Evolutionary conservation across 2,329 filamentous ascomycete species (phyloP).

Genomic region (Truncatella angustata): DNA sequence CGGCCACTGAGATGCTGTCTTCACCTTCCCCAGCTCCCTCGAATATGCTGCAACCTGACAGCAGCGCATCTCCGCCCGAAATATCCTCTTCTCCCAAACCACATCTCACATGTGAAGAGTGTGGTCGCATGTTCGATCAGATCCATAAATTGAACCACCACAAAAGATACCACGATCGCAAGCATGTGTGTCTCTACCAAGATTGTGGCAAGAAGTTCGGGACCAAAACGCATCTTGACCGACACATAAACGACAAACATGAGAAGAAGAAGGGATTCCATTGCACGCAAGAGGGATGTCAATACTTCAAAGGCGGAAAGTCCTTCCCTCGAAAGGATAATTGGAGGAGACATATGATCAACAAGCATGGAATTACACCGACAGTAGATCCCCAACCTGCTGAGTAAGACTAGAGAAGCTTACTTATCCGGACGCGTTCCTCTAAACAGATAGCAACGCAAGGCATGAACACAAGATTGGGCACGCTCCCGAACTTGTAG

Average conservation of each 20-base stretch:
- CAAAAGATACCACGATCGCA: constrained; percentile 59
- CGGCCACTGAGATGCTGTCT: constrained; percentile 27
- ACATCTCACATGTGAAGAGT: constrained; percentile 37
- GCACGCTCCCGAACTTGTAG: too few relatives aligned
- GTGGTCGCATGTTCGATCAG: constrained; percentile 51
- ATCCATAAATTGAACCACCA: constrained; percentile 62
- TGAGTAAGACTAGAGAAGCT: neutral
- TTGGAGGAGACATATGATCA: constrained; percentile 61
- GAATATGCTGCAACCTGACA: constrained; percentile 19
- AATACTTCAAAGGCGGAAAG: constrained; percentile 58
- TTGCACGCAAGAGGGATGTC: constrained; percentile 52
- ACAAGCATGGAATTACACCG: constrained; percentile 45
- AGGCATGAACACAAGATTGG: too few relatives aligned
- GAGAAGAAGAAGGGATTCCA: constrained; percentile 59
- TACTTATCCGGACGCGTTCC: too few relatives aligned
- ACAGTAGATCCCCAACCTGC: constrained; percentile 7
- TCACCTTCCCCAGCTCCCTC: constrained; percentile 28
- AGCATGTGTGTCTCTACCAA: constrained; percentile 41
- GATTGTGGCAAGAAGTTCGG: constrained; percentile 57
- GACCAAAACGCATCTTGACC: constrained; percentile 60
- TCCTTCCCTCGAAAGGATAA: constrained; percentile 62
- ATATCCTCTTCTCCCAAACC: constrained; percentile 14
- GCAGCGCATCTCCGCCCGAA: constrained; percentile 24
- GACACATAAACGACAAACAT: constrained; percentile 62
- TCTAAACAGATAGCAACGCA: too few relatives aligned